These are phyloP conservation scores for Tolypocladium guangdongense DNA, from an alignment of 2,329 filamentous ascomycete genomes.

Conservation along the genomic window DNA sequence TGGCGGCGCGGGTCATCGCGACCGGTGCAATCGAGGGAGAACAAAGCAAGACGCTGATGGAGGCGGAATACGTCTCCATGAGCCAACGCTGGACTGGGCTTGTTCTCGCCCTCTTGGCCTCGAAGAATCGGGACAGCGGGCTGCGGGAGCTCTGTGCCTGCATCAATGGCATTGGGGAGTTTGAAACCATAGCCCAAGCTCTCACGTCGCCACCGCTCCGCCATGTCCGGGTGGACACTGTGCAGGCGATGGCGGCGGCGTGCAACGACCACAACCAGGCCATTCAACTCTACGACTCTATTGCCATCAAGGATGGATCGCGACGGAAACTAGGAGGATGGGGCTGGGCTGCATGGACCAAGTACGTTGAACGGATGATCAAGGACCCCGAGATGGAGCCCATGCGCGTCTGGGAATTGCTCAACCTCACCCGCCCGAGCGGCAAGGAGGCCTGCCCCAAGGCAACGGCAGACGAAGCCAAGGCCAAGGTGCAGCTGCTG, in stretches of 20 bases:
- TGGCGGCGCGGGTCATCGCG: constrained; percentile 6
- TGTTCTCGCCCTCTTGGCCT: constrained; percentile 4
- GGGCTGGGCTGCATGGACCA: constrained; percentile 22
- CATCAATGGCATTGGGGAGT: constrained; percentile 7
- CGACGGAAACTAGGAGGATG: constrained; percentile 8
- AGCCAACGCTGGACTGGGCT: constrained; percentile 10
- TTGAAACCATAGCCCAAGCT: constrained; percentile 2
- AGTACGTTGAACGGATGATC: constrained; percentile 20
- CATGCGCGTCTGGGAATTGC: constrained; percentile 15
- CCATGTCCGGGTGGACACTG: constrained; percentile 2
- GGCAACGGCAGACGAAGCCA: constrained; percentile 3
- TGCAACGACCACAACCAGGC: constrained; percentile 15
- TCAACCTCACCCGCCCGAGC: constrained; percentile 9
- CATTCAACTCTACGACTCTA: constrained; percentile 11
- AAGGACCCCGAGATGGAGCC: constrained; percentile 15
- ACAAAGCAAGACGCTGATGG: constrained; percentile 3
- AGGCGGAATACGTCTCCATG: constrained; percentile 4
- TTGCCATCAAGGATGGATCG: constrained; percentile 2
- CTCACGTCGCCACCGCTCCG: constrained; percentile 4
- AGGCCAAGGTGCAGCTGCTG: constrained; percentile 17
- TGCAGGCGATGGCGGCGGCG: constrained; percentile 7
- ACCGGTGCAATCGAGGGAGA: constrained; percentile 1
- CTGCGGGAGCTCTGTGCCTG: constrained; percentile 8
- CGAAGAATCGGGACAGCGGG: not conserved
- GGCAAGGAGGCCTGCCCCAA: not conserved